Evolutionary conservation across 306 rosid genomes (phyloP), one percentile per base, ranked within the genome.

Genomic region (Crotalaria pallida): DNA sequence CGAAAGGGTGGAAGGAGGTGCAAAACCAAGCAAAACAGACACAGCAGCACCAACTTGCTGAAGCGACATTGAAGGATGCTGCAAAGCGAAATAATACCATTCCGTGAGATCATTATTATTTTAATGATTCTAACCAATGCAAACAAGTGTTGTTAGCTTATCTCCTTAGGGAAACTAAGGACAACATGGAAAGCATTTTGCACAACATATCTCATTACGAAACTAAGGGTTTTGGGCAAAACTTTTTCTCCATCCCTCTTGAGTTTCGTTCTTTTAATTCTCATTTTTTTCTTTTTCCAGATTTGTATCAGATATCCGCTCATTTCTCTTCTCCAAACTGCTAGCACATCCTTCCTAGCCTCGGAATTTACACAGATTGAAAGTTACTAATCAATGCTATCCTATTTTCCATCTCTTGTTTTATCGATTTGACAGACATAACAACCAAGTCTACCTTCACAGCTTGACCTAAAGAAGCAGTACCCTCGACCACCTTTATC

Each of bases 11-110:
- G 85, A 59, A 75, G 95, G 79, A 9, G 99, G 99, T 11, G 86
- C 85, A 79, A 87, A 83, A 44, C 99, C 99, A 81, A 95, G 99
- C 86, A 95, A 82, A 72, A 95, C 68, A 3, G 97, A 85, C 52
- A 89, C 91, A 8, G 84, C 86, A 61, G 99, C 96, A 51, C 91
- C 88, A 71, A 88, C 84, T 77, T 95, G 96, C 9, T 72, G 76
- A 31, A 79, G 87, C 69, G 49, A 73, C 85, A 91, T 71, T 23
- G 96, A 72, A 53, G 87, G 79, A 15, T 67, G 71, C 99, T 95
- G 86, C 71, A 60, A 73, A 69, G 79, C 38, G 65, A 52, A 79
- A 49, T 53, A 57, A 36, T 49, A 63, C 62, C 56, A 65, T 12
- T 41, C 73, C 44, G 34, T 71, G 60, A 82, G 65, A 70, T 70